Percentiles rank a stretch among this genome's conserved stretches.
phyloP scores from a whole-genome alignment of 768 basidiomycete genomes.

The Lentinula boryana region DNA sequence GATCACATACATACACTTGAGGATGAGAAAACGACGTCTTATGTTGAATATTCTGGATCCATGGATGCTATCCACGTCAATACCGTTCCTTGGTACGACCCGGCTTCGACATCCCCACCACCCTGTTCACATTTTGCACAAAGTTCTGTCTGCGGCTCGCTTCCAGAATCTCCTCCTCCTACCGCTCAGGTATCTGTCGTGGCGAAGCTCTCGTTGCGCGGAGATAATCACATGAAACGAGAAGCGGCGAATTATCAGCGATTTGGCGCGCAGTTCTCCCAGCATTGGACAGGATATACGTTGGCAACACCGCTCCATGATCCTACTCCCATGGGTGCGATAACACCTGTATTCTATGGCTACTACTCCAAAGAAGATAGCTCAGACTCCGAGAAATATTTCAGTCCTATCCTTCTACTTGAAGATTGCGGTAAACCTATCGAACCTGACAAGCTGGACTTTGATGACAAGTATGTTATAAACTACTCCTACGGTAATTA shows the following conservation, averaged over 20 bases:
- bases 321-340: slow-evolving; percentile 40
- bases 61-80: neutral
- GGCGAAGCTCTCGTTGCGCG: slow-evolving; percentile 36
- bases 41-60: neutral
- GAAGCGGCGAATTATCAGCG: slow-evolving; percentile 40
- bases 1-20: neutral
- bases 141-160: neutral
- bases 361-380: slow-evolving; percentile 32
- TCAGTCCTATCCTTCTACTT: slow-evolving; percentile 36
- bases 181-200: slow-evolving; percentile 34
- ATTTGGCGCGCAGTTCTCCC: slow-evolving; percentile 39
- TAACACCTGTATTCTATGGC: slow-evolving; percentile 63
- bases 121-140: neutral
- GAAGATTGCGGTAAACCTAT: slow-evolving; percentile 35
- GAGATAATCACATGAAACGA: slow-evolving; percentile 28
- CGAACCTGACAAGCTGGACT: slow-evolving; percentile 15
- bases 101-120: neutral
- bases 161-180: slow-evolving; percentile 17
- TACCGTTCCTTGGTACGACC: neutral
- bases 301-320: slow-evolving; percentile 32
- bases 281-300: slow-evolving; percentile 47
- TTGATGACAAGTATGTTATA: slow-evolving; percentile 30
- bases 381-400: slow-evolving; percentile 13
- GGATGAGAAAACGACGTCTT: neutral
- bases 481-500: too few species aligned